phyloP scores from a whole-genome alignment of 2,329 filamentous ascomycete species.

The Boeremia lycopersici region DNA sequence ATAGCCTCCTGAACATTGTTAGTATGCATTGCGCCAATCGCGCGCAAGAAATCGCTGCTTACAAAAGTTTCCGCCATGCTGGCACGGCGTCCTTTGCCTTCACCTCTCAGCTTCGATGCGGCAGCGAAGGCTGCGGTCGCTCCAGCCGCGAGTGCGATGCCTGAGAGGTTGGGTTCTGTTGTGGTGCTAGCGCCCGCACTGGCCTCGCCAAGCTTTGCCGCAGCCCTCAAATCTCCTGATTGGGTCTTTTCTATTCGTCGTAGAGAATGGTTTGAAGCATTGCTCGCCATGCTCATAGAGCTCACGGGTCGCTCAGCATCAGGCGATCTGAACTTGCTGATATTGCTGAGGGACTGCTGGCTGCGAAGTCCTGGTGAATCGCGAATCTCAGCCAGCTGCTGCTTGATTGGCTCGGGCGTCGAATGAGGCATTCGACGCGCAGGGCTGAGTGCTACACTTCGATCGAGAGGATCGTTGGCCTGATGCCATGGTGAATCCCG shows the following conservation, averaged over 20 bases:
- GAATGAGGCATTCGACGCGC: constrained; percentile 45
- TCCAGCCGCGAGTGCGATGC: constrained; percentile 43
- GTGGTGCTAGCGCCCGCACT: constrained; percentile 43
- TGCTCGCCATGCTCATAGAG: constrained; percentile 53
- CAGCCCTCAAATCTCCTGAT: constrained; percentile 78
- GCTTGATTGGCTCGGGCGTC: constrained; percentile 45
- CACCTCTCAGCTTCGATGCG: constrained; percentile 74
- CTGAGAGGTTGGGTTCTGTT: constrained; percentile 37
- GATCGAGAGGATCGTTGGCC: constrained; percentile 53
- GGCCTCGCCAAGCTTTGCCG: constrained; percentile 64
- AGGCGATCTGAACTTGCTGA: constrained; percentile 49
- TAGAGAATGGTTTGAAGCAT: constrained; percentile 70
- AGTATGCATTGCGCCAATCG: constrained; percentile 25
- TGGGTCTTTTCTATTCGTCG: constrained; percentile 69
- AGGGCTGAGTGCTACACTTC: constrained; percentile 46
- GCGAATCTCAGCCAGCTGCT: constrained; percentile 42
- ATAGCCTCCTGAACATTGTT: constrained; percentile 76
- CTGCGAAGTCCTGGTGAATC: constrained; percentile 51
- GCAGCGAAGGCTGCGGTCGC: constrained; percentile 50
- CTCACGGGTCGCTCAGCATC: constrained; percentile 66
- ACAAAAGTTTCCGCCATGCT: constrained; percentile 92
- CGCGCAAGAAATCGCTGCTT: constrained; percentile 56
- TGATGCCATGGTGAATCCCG: constrained; percentile 50
- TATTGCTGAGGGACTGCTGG: constrained; percentile 51
- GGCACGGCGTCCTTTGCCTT: constrained; percentile 81